These are phyloP conservation scores for Zasmidium citrigriseum DNA, from an alignment of 2,329 filamentous ascomycete genomes.

Conservation along the genomic window DNA sequence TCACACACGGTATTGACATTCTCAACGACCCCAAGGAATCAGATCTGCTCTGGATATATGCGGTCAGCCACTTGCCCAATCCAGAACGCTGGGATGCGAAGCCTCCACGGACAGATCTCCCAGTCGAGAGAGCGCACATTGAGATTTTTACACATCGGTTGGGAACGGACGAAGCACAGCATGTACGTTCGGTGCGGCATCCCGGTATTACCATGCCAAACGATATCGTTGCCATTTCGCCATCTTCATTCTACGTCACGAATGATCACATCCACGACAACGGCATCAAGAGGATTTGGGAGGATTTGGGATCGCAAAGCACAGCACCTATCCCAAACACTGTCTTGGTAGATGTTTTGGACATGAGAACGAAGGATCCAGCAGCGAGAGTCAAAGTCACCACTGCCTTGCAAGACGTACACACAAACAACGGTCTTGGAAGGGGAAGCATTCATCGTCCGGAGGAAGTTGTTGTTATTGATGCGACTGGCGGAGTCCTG, in stretches of 20 bases:
- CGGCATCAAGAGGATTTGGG: neutral
- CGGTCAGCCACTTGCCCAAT: neutral
- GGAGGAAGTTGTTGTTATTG: neutral
- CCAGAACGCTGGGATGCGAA: neutral
- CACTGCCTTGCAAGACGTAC: neutral
- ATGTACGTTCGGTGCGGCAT: neutral
- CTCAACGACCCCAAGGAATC: neutral
- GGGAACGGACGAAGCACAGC: neutral
- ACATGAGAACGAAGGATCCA: neutral
- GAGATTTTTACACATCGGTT: neutral
- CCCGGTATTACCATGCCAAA: neutral
- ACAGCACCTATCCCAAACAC: neutral
- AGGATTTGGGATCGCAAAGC: neutral
- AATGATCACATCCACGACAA: neutral
- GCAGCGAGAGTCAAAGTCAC: neutral
- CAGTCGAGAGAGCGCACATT: neutral
- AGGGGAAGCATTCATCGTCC: neutral
- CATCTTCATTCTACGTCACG: neutral
- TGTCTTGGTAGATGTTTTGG: neutral
- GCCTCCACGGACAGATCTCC: neutral
- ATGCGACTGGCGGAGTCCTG: neutral
- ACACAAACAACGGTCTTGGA: neutral
- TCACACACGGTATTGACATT: neutral
- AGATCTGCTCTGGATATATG: neutral
- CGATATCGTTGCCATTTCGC: neutral